Percentiles rank a stretch among this genome's conserved stretches.
These are phyloP conservation scores for Brassica carinata DNA, from an alignment of 345 rosid species.

Conservation along the genomic window DNA sequence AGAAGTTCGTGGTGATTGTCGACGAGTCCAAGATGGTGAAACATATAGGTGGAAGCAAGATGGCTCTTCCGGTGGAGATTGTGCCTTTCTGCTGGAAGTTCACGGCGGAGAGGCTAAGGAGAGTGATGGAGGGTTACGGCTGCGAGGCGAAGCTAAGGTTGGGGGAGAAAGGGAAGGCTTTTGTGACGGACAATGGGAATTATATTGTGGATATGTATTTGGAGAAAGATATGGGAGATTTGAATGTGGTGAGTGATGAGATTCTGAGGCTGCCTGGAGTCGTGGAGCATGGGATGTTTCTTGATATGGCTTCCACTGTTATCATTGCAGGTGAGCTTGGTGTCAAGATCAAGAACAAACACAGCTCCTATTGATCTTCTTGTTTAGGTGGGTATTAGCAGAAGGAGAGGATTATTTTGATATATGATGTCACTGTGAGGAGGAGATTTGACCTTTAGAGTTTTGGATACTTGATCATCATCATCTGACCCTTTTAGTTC, in stretches of 20 bases:
- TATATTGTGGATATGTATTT: slow-evolving; percentile 77
- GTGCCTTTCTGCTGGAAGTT: slow-evolving; percentile 86
- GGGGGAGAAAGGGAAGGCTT: slow-evolving; percentile 45
- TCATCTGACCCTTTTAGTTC: too few relatives aligned
- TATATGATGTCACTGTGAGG: too few relatives aligned
- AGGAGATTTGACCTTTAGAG: too few relatives aligned
- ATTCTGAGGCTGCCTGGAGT: slow-evolving; percentile 80
- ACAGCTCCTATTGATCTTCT: background rate
- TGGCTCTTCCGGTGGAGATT: slow-evolving; percentile 84
- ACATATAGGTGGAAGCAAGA: slow-evolving; percentile 69
- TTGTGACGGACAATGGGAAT: slow-evolving; percentile 84
- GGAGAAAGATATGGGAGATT: slow-evolving; percentile 77
- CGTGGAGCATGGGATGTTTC: slow-evolving; percentile 95
- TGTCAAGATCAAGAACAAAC: slow-evolving; percentile 59
- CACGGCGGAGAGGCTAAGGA: slow-evolving; percentile 57
- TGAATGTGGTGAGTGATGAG: slow-evolving; percentile 66
- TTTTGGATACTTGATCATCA: too few relatives aligned
- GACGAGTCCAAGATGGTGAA: slow-evolving; percentile 70
- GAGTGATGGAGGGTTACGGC: slow-evolving; percentile 57
- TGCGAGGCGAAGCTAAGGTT: slow-evolving; percentile 55
- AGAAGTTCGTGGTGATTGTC: slow-evolving; percentile 73
- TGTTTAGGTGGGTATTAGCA: too few relatives aligned
- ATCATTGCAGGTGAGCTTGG: slow-evolving; percentile 91
- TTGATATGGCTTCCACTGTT: slow-evolving; percentile 90
- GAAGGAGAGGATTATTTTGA: too few relatives aligned